A percentile compares a stretch with the other conserved stretches of the same genome.
These are phyloP conservation scores for Elsinoe batatas DNA, from an alignment of 2,329 filamentous ascomycete species.

Conservation along the genomic window DNA sequence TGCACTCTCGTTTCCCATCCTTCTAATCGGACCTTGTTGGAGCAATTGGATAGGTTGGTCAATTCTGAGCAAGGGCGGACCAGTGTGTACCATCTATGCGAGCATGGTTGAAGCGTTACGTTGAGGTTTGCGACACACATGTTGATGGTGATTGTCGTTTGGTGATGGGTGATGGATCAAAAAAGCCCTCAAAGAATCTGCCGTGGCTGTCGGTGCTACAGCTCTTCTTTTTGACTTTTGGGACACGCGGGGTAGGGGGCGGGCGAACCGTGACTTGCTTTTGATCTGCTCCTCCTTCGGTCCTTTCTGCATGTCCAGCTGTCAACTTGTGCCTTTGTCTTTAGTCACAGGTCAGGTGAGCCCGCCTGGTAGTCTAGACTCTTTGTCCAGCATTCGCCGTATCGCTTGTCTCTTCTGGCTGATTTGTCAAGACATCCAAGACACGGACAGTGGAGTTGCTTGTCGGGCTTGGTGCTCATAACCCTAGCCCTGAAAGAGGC, in stretches of 20 bases:
- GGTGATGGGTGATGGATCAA: background rate
- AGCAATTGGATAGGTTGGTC: conserved; percentile 39
- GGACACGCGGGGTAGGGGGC: conserved; percentile 7
- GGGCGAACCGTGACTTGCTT: conserved; percentile 6
- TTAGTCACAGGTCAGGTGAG: too few relatives aligned
- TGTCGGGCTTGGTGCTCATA: background rate
- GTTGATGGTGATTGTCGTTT: conserved; percentile 13
- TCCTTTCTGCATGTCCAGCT: background rate
- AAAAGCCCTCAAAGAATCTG: background rate
- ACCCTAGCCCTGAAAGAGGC: background rate
- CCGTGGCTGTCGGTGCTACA: background rate
- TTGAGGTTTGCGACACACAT: conserved; percentile 44
- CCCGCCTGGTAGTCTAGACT: background rate
- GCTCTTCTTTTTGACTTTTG: background rate
- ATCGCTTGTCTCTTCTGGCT: background rate
- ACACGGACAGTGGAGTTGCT: background rate
- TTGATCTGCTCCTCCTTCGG: background rate
- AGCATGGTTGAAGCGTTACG: conserved; percentile 37
- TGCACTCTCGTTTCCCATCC: conserved; percentile 42
- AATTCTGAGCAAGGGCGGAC: conserved; percentile 34
- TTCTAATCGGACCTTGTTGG: conserved; percentile 35
- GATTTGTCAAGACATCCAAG: conserved; percentile 4
- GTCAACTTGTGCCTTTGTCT: background rate
- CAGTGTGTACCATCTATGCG: conserved; percentile 42
- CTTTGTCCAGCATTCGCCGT: background rate